Evolutionary conservation across 805 yeast genomes (phyloP).

Genomic region (Starmerella bacillaris): DNA sequence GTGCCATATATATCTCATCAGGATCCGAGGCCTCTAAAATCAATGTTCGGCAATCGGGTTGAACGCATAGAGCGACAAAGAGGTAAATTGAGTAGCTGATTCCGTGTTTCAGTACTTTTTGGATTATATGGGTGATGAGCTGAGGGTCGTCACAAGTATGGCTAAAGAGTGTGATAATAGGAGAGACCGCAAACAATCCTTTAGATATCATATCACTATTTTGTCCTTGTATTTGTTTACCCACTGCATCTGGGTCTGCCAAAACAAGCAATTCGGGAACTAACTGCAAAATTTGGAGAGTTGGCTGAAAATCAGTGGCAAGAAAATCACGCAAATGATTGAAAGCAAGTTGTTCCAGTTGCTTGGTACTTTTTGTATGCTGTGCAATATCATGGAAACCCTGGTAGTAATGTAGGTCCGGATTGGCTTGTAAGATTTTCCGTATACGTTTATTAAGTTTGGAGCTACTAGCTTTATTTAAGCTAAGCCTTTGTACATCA

Average conservation of each 20-base stretch:
- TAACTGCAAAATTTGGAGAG: conserved; percentile 46
- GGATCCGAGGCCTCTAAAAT: conserved; percentile 13
- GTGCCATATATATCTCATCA: conserved; percentile 28
- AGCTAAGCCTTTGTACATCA: conserved; percentile 62
- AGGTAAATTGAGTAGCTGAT: conserved; percentile 39
- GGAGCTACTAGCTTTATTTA: conserved; percentile 22
- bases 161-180: conserved; percentile 58
- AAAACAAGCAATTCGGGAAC: conserved; percentile 43
- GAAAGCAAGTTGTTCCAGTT: conserved; percentile 26
- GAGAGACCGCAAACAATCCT: conserved; percentile 47
- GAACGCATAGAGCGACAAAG: conserved; percentile 32
- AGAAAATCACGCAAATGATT: conserved; percentile 64
- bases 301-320: conserved; percentile 49
- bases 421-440: conserved; percentile 40
- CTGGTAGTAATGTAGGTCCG: conserved; percentile 61
- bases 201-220: conserved; percentile 26
- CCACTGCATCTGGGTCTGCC: conserved; percentile 27
- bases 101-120: conserved; percentile 41
- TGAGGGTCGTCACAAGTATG: conserved; percentile 42
- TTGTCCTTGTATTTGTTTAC: conserved; percentile 20
- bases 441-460: conserved; percentile 21
- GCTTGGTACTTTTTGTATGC: conserved; percentile 27
- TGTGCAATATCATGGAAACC: conserved; percentile 81
- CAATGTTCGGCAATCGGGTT: conserved; percentile 17
- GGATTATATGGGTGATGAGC: conserved; percentile 47